Evolutionary conservation across 176 grass and related monocot species (phyloP).

Genomic region (Ananas comosus): DNA sequence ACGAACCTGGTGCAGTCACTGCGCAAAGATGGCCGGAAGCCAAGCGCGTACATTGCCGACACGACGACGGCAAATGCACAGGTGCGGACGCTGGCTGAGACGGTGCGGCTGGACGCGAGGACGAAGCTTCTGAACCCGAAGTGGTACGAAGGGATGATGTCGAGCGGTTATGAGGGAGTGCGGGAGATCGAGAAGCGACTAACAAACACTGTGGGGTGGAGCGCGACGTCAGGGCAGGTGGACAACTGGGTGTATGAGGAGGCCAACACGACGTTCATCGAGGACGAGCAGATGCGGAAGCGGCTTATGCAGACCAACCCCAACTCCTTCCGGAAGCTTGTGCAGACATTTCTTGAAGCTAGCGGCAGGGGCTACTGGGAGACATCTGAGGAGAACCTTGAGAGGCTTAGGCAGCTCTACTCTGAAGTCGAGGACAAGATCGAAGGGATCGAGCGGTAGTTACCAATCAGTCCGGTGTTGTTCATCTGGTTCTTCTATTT

Average conservation of each 20-base stretch:
- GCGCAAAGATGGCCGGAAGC: slow-evolving; percentile 77
- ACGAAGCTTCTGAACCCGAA: slow-evolving; percentile 97
- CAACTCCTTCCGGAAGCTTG: slow-evolving; percentile 88
- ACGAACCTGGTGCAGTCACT: slow-evolving; percentile 89
- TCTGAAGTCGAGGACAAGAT: slow-evolving; percentile 99
- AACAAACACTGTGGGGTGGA: slow-evolving; percentile 97
- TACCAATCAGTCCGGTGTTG: background rate
- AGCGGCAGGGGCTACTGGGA: slow-evolving; percentile 98
- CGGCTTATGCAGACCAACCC: slow-evolving; percentile 89
- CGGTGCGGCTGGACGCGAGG: slow-evolving; percentile 76
- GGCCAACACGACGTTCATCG: slow-evolving; percentile 80
- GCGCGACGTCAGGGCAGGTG: slow-evolving; percentile 89
- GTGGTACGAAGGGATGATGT: slow-evolving; percentile 99
- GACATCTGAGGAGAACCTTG: slow-evolving; percentile 92
- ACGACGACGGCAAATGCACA: slow-evolving; percentile 97
- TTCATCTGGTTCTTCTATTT: background rate
- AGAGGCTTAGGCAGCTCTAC: slow-evolving; percentile 69
- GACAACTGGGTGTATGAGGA: slow-evolving; percentile 99
- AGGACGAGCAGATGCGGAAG: slow-evolving; percentile 86
- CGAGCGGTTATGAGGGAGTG: slow-evolving; percentile 84
- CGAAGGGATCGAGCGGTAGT: slow-evolving; percentile 86
- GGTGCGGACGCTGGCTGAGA: slow-evolving; percentile 85
- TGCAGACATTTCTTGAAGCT: slow-evolving; percentile 95
- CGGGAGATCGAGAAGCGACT: slow-evolving; percentile 94
- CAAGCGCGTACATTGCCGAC: slow-evolving; percentile 75